Evolutionary conservation across 2,329 filamentous ascomycete genomes (phyloP), one percentile per base, ranked within the genome.

Genomic region (Botryotinia narcissicola): DNA sequence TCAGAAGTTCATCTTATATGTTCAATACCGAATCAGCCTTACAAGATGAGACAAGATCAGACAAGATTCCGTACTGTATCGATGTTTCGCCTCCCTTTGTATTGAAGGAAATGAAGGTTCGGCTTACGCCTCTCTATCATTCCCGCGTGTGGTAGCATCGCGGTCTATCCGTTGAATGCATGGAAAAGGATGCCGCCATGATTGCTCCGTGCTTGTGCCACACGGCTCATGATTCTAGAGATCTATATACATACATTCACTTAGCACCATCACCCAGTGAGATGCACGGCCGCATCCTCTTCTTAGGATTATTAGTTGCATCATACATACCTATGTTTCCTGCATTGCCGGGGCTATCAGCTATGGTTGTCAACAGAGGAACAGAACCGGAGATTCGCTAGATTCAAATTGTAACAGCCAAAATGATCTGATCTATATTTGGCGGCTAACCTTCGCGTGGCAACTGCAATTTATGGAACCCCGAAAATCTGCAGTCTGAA

Each of bases 21-120:
- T n/a, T 42, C 35, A 42, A 63, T 71, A 63, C 69, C n/a, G 44
- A 71, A 25, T 71, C 59, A 71, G 59, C 69, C 59, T 62, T 63
- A 63, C 59, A 18, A 37, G 32, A 71, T 70, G 59, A 71, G 59
- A 63, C 69, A 71, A 71, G 57, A 63, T 40, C 59, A 63, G 54
- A 61, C 57, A 48, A 70, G 25, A 69, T 25, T 20, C 18, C 1
- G 37, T 8, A 57, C n/a, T 32, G 4, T 16, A 42, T 70, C 29
- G 37, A 70, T 70, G 48, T 61, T 42, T 63, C 37, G 37, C 37
- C n/a, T 63, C 60, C 37, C 22, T 42, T 54, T n/a, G 25, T 62
- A 25, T 61, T n/a, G 22, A 60, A n/a, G 32, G 14, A 51, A 29
- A 63, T 20, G 44, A 71, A 63, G 59, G 22, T 32, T 54, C 37